A percentile compares a stretch with the other conserved stretches of the same genome.
Evolutionary conservation across 31 red algal genomes (phyloP).

Genomic region (Bonnemaisonia californica): DNA sequence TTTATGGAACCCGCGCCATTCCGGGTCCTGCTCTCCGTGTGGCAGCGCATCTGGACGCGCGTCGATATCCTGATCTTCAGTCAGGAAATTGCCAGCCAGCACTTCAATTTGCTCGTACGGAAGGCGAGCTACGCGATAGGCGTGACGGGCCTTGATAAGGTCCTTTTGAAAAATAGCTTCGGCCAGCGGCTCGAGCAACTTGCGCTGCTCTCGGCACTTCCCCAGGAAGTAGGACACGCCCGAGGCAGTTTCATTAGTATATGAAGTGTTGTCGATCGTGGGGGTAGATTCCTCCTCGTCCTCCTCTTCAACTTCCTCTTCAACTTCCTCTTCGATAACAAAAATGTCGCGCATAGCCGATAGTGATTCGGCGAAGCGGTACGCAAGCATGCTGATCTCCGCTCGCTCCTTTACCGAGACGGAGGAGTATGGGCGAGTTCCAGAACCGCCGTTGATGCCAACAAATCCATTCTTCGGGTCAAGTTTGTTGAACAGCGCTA

Average conservation of each 20-base stretch:
- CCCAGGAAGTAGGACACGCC: background rate
- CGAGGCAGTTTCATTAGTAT: background rate
- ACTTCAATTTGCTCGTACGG: conserved; percentile 46
- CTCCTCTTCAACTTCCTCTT: background rate
- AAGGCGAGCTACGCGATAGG: background rate
- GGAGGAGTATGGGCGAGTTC: background rate
- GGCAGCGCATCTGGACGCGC: conserved; percentile 32
- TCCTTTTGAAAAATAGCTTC: background rate
- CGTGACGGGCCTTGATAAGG: background rate
- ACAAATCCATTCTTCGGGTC: background rate
- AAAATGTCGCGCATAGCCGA: background rate
- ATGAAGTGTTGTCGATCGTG: background rate
- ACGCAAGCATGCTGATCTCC: background rate
- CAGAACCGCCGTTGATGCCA: background rate
- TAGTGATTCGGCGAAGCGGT: background rate
- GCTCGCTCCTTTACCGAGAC: background rate
- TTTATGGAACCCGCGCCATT: conserved; percentile 16
- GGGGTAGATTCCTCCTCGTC: background rate
- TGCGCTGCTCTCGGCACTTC: background rate
- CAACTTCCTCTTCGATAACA: background rate
- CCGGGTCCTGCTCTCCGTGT: conserved; percentile 2
- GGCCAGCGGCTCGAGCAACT: background rate
- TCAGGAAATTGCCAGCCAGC: conserved; percentile 18
- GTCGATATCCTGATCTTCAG: conserved; percentile 31
- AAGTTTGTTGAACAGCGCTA: background rate